Conservation (phyloP, 2,329 filamentous ascomycete genomes). For the Trichoderma semiorbis region DNA sequence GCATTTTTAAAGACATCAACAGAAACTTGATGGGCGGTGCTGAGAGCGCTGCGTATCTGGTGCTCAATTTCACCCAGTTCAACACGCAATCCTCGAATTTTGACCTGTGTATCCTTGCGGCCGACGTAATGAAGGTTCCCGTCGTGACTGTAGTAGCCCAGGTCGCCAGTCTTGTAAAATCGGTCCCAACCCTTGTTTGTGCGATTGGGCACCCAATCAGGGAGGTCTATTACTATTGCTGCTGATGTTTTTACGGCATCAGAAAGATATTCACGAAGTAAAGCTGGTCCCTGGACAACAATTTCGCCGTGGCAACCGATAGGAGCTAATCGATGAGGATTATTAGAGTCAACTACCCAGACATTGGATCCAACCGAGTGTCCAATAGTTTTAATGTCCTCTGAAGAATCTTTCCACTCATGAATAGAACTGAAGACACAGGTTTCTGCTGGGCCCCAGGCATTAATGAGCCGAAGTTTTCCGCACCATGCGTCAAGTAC, state of each 20-base stretch:
- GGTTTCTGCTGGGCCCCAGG: conserved; percentile 15
- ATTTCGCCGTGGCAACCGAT: neutral
- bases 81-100: conserved; percentile 9
- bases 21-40: neutral
- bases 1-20: conserved; percentile 8
- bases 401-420: neutral
- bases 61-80: conserved; percentile 17
- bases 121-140: neutral
- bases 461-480: conserved; percentile 10
- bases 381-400: neutral
- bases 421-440: conserved; percentile 8
- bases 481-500: conserved; percentile 1
- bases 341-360: conserved; percentile 15
- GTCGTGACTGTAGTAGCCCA: neutral
- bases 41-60: neutral
- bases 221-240: neutral
- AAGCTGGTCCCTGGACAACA: conserved; percentile 7
- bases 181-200: neutral
- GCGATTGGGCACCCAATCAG: neutral
- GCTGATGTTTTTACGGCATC: neutral
- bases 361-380: neutral
- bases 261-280: conserved; percentile 17
- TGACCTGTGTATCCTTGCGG: conserved; percentile 5
- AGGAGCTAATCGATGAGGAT: neutral
- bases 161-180: conserved; percentile 16